Conservation (phyloP, 2,329 filamentous ascomycete species). For the Xylariaceae sp. region DNA sequence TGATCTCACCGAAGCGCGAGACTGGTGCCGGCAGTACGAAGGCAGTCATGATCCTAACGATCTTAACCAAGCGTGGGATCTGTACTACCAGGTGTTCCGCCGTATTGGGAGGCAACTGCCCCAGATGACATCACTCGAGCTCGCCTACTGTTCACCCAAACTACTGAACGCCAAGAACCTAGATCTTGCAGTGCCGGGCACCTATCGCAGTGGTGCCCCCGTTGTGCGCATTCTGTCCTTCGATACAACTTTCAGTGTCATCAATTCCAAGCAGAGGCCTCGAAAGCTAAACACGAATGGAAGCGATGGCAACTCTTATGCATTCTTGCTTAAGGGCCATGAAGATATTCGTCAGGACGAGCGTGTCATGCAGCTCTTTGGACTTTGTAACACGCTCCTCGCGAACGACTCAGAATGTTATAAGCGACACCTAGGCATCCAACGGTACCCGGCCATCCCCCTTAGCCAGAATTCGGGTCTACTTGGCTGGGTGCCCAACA, state of each 20-base stretch:
- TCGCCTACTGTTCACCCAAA: conserved; percentile 95
- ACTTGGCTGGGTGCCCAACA: conserved; percentile 94
- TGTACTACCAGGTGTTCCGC: conserved; percentile 98
- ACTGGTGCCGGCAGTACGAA: conserved; percentile 93
- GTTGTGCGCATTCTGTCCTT: conserved; percentile 86
- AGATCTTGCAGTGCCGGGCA: conserved; percentile 92
- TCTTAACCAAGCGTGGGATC: conserved; percentile 96
- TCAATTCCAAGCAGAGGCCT: conserved; percentile 94
- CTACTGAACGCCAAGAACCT: conserved; percentile 81
- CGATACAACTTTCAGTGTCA: conserved; percentile 83
- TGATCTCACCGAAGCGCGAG: conserved; percentile 88
- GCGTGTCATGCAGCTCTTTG: conserved; percentile 98
- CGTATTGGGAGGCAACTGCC: conserved; percentile 91
- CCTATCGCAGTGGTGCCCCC: conserved; percentile 73
- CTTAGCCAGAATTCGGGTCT: conserved; percentile 94
- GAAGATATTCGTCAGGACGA: conserved; percentile 99
- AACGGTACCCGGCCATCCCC: conserved; percentile 93
- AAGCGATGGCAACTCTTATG: conserved; percentile 82
- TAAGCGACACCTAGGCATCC: conserved; percentile 94
- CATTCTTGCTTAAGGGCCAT: conserved; percentile 94
- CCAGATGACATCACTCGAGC: conserved; percentile 85
- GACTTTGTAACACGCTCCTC: conserved; percentile 92
- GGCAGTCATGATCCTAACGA: conserved; percentile 87
- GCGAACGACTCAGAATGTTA: conserved; percentile 92
- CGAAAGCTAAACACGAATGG: conserved; percentile 84